These are phyloP conservation scores for Hamamelis virginiana DNA, from an alignment of 164 flowering plant genomes.

Conservation along the genomic window DNA sequence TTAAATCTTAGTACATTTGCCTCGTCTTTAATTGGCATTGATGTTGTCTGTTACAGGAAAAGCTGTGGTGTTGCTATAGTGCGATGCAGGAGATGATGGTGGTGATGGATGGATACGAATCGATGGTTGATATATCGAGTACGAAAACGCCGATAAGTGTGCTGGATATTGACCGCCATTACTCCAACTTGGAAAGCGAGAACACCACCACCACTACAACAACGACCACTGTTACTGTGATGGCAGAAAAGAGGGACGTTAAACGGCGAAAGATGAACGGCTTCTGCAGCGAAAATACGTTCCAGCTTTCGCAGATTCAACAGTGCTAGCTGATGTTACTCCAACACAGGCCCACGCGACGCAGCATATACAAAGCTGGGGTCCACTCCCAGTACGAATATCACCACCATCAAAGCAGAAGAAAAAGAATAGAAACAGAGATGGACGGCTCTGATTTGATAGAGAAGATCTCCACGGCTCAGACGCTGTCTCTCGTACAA, in stretches of 20 bases:
- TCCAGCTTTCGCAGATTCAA: conserved; percentile 9
- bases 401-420: no score
- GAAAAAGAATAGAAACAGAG: no score
- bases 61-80: conserved; percentile 16
- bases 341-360: no score
- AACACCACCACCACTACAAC: conserved; percentile 3
- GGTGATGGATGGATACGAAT: conserved; percentile 16
- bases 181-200: conserved; percentile 13
- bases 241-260: conserved; percentile 12
- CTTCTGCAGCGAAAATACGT: neutral
- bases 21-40: no score
- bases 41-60: conserved; percentile 23
- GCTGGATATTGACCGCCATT: conserved; percentile 13
- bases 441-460: no score
- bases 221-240: neutral
- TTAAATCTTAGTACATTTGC: no score
- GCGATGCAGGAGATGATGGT: conserved; percentile 28
- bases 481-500: no score
- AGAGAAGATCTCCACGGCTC: no score
- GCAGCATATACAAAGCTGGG: no score
- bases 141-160: conserved; percentile 17
- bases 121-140: conserved; percentile 14
- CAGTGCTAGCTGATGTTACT: neutral
- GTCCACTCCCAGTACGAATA: no score
- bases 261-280: conserved; percentile 16